Conservation (phyloP, 176 grass and related monocot genomes). For the Aegilops sharonensis region DNA sequence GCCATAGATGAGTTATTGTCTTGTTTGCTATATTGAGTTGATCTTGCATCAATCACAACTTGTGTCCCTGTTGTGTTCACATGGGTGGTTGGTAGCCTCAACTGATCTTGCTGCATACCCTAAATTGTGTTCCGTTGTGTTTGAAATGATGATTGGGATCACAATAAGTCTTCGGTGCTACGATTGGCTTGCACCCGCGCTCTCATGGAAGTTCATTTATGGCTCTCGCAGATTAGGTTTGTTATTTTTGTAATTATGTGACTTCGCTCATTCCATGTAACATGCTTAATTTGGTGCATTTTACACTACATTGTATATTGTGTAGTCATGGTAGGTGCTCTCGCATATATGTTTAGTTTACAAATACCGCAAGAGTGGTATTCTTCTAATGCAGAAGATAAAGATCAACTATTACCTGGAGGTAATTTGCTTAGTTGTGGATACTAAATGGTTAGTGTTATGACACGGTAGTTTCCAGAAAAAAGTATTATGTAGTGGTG, state of each 20-base stretch:
- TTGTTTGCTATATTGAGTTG: background rate
- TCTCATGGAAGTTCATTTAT: background rate
- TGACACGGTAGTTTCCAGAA: background rate
- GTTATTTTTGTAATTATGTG: background rate
- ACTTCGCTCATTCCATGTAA: background rate
- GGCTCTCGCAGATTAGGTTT: background rate
- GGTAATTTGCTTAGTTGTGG: background rate
- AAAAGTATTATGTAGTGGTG: background rate
- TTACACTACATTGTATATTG: background rate
- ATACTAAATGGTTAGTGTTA: background rate
- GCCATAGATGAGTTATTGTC: background rate
- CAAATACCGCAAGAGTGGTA: background rate
- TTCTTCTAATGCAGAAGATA: background rate
- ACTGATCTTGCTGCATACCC: background rate
- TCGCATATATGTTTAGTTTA: background rate
- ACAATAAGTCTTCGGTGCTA: background rate
- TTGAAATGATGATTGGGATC: background rate
- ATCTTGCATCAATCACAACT: background rate
- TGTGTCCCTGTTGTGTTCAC: background rate
- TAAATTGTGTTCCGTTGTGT: background rate
- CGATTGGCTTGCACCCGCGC: background rate
- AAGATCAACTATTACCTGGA: background rate
- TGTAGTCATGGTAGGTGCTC: background rate
- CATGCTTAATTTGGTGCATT: background rate
- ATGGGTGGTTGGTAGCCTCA: background rate